Conservation (phyloP, 305 asterid species). For the Solanum hybrid region DNA sequence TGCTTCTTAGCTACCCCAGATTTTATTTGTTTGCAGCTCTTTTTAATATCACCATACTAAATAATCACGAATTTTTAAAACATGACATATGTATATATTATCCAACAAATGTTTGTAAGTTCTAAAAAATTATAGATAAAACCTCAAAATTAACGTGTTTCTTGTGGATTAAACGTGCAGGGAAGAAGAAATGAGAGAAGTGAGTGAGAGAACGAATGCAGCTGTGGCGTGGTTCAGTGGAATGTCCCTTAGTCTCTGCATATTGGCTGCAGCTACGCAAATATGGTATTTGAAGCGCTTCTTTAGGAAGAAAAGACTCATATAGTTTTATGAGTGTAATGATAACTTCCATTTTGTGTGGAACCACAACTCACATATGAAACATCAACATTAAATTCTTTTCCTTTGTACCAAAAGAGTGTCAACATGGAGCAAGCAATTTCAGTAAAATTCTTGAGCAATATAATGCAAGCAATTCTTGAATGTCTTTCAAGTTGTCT, state of each 20-base stretch:
- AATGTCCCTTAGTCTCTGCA: slow-evolving; percentile 4
- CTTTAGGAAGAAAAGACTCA: slow-evolving; percentile 13
- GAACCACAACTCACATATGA: not conserved
- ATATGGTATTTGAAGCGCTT: slow-evolving; percentile 11
- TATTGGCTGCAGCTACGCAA: not conserved
- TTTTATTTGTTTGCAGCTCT: not conserved
- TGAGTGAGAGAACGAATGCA: slow-evolving; percentile 12
- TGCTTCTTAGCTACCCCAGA: not conserved
- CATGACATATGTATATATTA: not conserved
- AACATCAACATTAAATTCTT: not conserved
- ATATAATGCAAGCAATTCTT: not conserved
- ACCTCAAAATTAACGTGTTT: not conserved
- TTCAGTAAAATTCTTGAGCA: not conserved
- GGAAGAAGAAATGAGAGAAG: slow-evolving; percentile 16
- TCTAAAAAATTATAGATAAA: not conserved
- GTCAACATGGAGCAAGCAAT: not conserved
- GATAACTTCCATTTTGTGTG: not conserved
- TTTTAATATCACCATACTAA: not conserved
- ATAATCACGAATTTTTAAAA: not conserved
- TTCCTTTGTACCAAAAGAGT: not conserved
- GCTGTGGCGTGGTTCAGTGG: slow-evolving; percentile 7
- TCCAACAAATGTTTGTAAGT: not conserved
- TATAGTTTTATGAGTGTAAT: not conserved
- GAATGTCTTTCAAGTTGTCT: not conserved
- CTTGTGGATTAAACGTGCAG: not conserved